These are phyloP conservation scores for Coccomyxa sp. DNA, from an alignment of 139 green algal genomes.

Conservation along the genomic window DNA sequence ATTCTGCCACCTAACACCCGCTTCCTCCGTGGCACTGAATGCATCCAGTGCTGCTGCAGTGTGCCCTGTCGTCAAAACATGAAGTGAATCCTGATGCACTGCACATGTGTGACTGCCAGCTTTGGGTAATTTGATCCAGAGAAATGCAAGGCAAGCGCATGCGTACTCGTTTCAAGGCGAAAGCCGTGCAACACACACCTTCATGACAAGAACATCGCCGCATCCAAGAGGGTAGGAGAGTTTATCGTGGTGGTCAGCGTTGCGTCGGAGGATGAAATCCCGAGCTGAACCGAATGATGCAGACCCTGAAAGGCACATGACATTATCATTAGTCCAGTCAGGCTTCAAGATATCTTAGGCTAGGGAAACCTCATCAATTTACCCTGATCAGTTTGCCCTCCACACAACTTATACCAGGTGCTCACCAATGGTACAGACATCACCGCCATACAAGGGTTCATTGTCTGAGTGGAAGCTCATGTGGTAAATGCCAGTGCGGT, in stretches of 20 bases:
- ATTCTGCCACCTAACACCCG: conserved; percentile 24
- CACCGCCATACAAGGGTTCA: conserved; percentile 39
- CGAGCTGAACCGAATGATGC: conserved; percentile 49
- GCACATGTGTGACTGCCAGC: not conserved
- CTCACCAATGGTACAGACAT: conserved; percentile 27
- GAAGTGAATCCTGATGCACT: not conserved
- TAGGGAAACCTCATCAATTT: not conserved
- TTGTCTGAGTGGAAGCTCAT: conserved; percentile 61
- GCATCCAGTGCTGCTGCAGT: conserved; percentile 50
- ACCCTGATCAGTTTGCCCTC: not conserved
- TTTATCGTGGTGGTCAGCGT: conserved; percentile 23
- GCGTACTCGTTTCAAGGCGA: not conserved
- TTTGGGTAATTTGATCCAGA: not conserved
- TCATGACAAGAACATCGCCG: conserved; percentile 46
- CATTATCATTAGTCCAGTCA: not conserved
- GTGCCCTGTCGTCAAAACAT: not conserved
- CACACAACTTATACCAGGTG: not conserved
- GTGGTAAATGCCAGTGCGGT: conserved; percentile 42
- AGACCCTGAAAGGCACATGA: conserved; percentile 19
- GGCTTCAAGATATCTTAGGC: not conserved
- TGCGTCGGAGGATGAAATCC: conserved; percentile 51
- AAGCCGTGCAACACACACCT: not conserved
- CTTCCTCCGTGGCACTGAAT: conserved; percentile 36
- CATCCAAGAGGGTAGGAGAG: conserved; percentile 14
- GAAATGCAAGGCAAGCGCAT: conserved; percentile 18